Base-by-base conservation (phyloP, 805 yeast genomes). In the Spathaspora hagerdaliae region DNA sequence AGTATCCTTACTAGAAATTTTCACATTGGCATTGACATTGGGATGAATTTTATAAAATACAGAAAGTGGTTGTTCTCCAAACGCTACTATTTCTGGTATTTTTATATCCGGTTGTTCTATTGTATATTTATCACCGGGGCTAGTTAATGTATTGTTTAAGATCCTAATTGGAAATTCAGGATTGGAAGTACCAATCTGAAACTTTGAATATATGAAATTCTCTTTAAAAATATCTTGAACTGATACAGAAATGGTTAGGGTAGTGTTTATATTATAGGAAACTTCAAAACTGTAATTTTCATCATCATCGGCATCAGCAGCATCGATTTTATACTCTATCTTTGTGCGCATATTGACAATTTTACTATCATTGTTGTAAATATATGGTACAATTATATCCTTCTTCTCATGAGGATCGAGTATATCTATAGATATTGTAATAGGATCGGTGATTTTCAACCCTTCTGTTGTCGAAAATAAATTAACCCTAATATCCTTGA, bases 221-320 rank as follows among this genome's bases (percentile, higher is more conserved):
- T 76, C 60, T 51, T 80, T 78, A 67, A 86, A 87, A 9, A 83
- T 80, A 59, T 88, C 96, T 55, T 86, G 92, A 2, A 87, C 95
- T 2, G 88, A 81, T 1, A 87, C 94, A 0, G 89, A 83, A 7
- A 87, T 65, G 5, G 78, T 71, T 34, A 87, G 66, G 1, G 78
- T 63, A 6, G 82, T 77, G 48, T 84, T 83, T 6, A 85, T 57
- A 35, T 64, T 67, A 5, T 64, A 56, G 14, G 57, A 58, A 9
- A 67, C 42, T 33, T 39, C 9, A 50, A 63, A 58, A 41, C 54
- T 44, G 51, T 53, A 60, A 6, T 15, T 39, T 26, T 51, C 56
- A 5, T 51, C 56, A 6, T 58, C 55, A 19, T 19, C 24, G n/a
- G n/a, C n/a, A 19, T 19, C 24, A 19, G 2, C 24, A 19, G 2